phyloP scores from a whole-genome alignment of 2,329 filamentous ascomycete species.

The Cryphonectria japonica region DNA sequence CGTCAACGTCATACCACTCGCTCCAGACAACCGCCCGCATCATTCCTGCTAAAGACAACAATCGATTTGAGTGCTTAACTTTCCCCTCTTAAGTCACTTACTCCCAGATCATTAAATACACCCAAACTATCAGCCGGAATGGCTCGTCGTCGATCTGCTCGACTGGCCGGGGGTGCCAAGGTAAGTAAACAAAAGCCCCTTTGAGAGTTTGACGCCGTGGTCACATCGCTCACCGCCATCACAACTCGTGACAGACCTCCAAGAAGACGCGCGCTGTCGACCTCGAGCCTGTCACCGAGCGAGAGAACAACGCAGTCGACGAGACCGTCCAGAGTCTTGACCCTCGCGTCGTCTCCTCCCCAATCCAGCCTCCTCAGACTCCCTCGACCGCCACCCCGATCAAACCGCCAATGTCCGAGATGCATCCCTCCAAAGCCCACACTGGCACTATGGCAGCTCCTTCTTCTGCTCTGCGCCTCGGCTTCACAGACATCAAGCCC shows the following conservation, averaged over 20 bases:
- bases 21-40: neutral
- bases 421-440: slow-evolving; percentile 88
- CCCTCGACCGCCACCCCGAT: slow-evolving; percentile 68
- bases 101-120: neutral
- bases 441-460: slow-evolving; percentile 70
- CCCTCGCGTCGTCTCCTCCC: slow-evolving; percentile 41
- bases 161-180: slow-evolving; percentile 25
- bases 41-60: neutral
- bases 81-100: neutral
- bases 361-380: slow-evolving; percentile 49
- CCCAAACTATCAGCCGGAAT: slow-evolving; percentile 16
- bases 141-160: slow-evolving; percentile 30
- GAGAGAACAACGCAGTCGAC: slow-evolving; percentile 43
- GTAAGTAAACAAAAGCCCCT: slow-evolving; percentile 28
- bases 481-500: slow-evolving; percentile 77
- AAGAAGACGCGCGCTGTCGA: slow-evolving; percentile 31
- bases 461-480: slow-evolving; percentile 79
- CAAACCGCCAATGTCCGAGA: slow-evolving; percentile 76
- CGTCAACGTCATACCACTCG: slow-evolving; percentile 23
- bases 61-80: neutral
- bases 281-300: slow-evolving; percentile 50
- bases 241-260: slow-evolving; percentile 28
- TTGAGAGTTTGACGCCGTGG: neutral
- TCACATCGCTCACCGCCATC: slow-evolving; percentile 25
- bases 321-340: slow-evolving; percentile 37